Evolutionary conservation across 495 filamentous ascomycete species (phyloP).

Genomic region (Lophiostoma macrostomum): DNA sequence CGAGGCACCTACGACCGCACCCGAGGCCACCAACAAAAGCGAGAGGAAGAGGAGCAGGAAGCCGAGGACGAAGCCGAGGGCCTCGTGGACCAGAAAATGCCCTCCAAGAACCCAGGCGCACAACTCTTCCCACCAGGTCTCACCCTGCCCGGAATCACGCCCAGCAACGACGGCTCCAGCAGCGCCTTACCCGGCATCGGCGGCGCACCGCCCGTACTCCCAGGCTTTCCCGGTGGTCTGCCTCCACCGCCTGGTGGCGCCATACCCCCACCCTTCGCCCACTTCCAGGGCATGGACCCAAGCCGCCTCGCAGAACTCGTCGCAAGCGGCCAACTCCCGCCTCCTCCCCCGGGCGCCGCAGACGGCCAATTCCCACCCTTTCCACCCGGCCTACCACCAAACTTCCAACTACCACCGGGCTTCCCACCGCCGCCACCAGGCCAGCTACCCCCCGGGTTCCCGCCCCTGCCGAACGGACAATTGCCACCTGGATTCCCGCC

Average conservation of each 20-base stretch:
- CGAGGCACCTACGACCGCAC: conserved; percentile 87
- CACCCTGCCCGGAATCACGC: conserved; percentile 45
- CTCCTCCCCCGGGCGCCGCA: conserved; percentile 27
- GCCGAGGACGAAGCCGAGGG: conserved; percentile 89
- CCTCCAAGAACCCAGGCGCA: conserved; percentile 47
- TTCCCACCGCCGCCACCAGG: conserved; percentile 29
- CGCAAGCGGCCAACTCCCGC: conserved; percentile 36
- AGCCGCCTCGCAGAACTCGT: conserved; percentile 62
- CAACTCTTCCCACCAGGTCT: conserved; percentile 46
- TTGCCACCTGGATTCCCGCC: conserved; percentile 23
- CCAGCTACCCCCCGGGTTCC: conserved; percentile 31
- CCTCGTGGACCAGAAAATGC: conserved; percentile 90
- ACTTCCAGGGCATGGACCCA: conserved; percentile 47
- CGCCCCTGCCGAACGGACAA: conserved; percentile 36
- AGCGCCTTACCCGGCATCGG: conserved; percentile 54
- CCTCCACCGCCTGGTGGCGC: conserved; percentile 41
- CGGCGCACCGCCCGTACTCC: conserved; percentile 44
- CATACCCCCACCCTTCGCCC: conserved; percentile 8
- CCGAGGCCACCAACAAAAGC: conserved; percentile 72
- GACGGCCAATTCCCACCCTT: conserved; percentile 30
- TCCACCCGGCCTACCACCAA: conserved; percentile 13
- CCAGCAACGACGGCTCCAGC: conserved; percentile 41
- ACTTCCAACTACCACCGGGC: conserved; percentile 14
- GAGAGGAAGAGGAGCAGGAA: conserved; percentile 90
- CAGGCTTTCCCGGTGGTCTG: conserved; percentile 48